Conservation (phyloP, 305 asterid species). For the Solanum hybrid region DNA sequence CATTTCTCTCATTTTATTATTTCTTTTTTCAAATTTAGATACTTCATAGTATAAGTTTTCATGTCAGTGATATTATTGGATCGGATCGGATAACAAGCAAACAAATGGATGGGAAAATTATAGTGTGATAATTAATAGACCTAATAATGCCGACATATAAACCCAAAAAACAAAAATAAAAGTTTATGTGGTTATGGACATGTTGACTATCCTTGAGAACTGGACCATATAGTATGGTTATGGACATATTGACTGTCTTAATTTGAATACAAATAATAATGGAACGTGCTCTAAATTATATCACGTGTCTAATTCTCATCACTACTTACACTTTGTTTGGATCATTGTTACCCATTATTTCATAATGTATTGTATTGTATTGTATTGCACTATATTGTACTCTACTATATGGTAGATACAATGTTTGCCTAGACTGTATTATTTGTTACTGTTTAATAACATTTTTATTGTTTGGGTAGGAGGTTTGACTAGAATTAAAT, state of each 20-base stretch:
- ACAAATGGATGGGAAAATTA: background rate
- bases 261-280: background rate
- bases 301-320: background rate
- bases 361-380: too few species aligned
- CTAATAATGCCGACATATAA: background rate
- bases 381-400: too few species aligned
- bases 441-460: too few species aligned
- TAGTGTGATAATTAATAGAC: background rate
- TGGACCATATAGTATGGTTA: too few species aligned
- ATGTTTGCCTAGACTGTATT: too few species aligned
- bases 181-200: too few species aligned
- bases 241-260: background rate
- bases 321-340: background rate
- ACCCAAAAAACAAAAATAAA: background rate
- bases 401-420: too few species aligned
- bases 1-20: background rate
- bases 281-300: background rate
- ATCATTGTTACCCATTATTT: too few species aligned
- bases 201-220: too few species aligned
- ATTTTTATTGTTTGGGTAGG: too few species aligned
- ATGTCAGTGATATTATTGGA: background rate
- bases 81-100: background rate
- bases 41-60: background rate
- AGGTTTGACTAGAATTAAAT: too few species aligned
- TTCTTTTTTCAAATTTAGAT: too few species aligned